These are phyloP conservation scores for Pythium oligandrum DNA, from an alignment of 352 stramenopile genomes.

Conservation along the genomic window DNA sequence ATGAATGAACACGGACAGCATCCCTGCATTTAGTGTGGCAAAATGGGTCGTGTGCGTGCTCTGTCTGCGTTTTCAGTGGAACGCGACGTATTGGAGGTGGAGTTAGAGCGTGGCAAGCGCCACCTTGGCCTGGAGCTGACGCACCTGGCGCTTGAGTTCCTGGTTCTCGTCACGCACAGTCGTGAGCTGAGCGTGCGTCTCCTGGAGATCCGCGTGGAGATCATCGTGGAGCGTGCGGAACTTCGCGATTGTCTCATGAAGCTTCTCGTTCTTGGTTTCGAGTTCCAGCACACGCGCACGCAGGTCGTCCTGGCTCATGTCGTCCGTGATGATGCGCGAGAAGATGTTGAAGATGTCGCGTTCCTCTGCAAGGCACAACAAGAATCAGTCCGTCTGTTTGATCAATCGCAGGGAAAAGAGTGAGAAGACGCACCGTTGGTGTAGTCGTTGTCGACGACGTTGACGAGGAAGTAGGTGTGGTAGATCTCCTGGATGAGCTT, in stretches of 20 bases:
- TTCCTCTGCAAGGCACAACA: slow-evolving; percentile 32
- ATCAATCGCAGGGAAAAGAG: background rate
- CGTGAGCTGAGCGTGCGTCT: slow-evolving; percentile 41
- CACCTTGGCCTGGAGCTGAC: slow-evolving; percentile 53
- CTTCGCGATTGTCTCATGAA: slow-evolving; percentile 69
- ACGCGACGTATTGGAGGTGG: no score
- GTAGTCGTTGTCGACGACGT: slow-evolving; percentile 99
- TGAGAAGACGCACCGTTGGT: slow-evolving; percentile 42
- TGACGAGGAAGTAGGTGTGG: slow-evolving; percentile 97
- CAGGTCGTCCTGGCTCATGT: slow-evolving; percentile 76
- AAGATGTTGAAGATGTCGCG: slow-evolving; percentile 84
- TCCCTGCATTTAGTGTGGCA: no score
- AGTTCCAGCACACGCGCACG: slow-evolving; percentile 64
- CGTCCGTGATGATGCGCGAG: slow-evolving; percentile 74
- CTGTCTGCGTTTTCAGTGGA: no score
- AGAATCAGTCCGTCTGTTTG: background rate
- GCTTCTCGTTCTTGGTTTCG: slow-evolving; percentile 65
- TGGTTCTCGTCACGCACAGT: slow-evolving; percentile 50
- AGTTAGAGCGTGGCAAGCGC: slow-evolving; percentile 38
- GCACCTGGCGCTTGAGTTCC: slow-evolving; percentile 52
- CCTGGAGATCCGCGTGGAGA: slow-evolving; percentile 41
- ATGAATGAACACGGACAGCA: no score
- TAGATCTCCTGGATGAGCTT: slow-evolving; percentile 83
- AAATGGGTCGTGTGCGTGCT: no score
- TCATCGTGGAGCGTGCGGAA: slow-evolving; percentile 64